These are phyloP conservation scores for Durotheca rogersii DNA, from an alignment of 495 filamentous ascomycete species.

Conservation along the genomic window DNA sequence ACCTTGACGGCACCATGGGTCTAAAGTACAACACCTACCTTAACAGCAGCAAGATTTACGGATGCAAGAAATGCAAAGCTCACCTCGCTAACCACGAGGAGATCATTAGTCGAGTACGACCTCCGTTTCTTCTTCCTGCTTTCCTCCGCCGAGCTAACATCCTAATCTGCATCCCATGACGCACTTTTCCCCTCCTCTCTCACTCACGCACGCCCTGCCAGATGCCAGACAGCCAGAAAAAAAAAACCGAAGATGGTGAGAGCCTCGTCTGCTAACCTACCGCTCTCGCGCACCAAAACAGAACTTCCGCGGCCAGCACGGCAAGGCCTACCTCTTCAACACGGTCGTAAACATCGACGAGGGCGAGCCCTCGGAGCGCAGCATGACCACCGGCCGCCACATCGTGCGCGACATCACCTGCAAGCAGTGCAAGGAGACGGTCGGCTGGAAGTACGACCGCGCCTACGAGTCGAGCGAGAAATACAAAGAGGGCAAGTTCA, in stretches of 20 bases:
- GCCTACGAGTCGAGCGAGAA: constrained; percentile 89
- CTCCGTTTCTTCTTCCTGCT: constrained; percentile 9
- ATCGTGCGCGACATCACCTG: constrained; percentile 91
- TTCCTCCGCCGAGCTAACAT: not conserved
- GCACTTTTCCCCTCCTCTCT: constrained; percentile 1
- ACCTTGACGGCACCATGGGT: constrained; percentile 64
- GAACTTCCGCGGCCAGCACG: constrained; percentile 98
- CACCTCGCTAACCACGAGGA: constrained; percentile 94
- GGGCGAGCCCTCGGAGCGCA: constrained; percentile 82
- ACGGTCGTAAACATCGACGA: constrained; percentile 84
- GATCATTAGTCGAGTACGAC: constrained; percentile 84
- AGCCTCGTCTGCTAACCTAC: not conserved
- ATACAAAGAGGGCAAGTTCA: constrained; percentile 99
- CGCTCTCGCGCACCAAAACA: constrained; percentile 42
- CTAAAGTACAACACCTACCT: constrained; percentile 96
- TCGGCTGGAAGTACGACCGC: constrained; percentile 99
- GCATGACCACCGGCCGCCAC: constrained; percentile 97
- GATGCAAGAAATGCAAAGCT: constrained; percentile 93
- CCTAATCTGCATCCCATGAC: not conserved
- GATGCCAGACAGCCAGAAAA: no score
- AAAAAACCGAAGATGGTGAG: no score
- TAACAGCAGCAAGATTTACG: constrained; percentile 84
- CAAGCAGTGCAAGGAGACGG: constrained; percentile 82
- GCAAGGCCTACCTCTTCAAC: constrained; percentile 97
- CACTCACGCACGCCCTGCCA: no score